Evolutionary conservation across 371 early-diverging fungal genomes (phyloP), one percentile per base, ranked within the genome.

Genomic region (Actinomucor elegans): DNA sequence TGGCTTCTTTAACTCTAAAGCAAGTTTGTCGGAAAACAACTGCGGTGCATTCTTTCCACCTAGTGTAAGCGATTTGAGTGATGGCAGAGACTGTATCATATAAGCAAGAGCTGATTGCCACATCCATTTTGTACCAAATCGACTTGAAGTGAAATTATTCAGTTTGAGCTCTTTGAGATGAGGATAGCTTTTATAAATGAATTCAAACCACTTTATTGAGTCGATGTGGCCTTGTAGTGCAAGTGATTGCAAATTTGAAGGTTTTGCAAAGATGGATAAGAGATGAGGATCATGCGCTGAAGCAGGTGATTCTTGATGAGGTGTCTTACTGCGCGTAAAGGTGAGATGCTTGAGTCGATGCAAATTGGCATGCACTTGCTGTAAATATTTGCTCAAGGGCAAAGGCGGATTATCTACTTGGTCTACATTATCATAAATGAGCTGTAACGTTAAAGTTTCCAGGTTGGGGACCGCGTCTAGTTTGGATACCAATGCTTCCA

Each of bases 91-190:
- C 1, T 41, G 46, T 2, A 63, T 51, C 5, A 63, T 33, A 14
- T 50, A 31, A 2, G 50, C 33, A 23, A 63, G 21, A 0, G 36
- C 55, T 20, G 14, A 20, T 27, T 61, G 61, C 61, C 61, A 61
- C 45, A 50, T 55, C 55, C 55, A 61, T 35, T 61, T 61, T 0
- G 61, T 46, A 9, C 55, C 60, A 24, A 60, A 60, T 23, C 45
- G 43, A 31, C 55, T 60, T 1, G 50, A 45, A 1, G 49, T 26
- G 0, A 54, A 14, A 20, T 57, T 32, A 5, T 32, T 42, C 23
- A 63, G 33, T 12, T 32, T 36, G 1, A 63, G 43, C 4, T 20
- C 40, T 33, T 49, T 26, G 9, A 63, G 24, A 21, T 33, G 7
- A 9, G 42, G 51, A 26, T 63, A 63, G 20, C 29, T 57, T 0